These are phyloP conservation scores for Osmanthus fragrans DNA, from an alignment of 257 asterid genomes.

Conservation along the genomic window DNA sequence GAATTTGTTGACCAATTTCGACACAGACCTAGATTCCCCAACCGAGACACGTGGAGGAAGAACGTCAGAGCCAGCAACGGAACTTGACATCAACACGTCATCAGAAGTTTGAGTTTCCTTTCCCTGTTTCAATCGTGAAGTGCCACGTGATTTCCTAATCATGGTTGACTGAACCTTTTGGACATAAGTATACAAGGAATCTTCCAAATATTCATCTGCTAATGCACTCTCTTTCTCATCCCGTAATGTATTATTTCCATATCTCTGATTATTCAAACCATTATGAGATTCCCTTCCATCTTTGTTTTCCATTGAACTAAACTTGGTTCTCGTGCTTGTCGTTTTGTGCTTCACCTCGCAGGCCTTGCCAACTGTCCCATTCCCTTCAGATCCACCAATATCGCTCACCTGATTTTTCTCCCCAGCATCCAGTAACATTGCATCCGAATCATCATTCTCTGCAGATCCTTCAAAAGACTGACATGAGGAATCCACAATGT, in stretches of 20 bases:
- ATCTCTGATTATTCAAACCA: conserved; percentile 27
- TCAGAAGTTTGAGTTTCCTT: conserved; percentile 37
- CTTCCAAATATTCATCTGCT: conserved; percentile 54
- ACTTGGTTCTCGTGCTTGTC: conserved; percentile 46
- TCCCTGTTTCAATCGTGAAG: conserved; percentile 47
- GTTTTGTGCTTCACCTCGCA: conserved; percentile 32
- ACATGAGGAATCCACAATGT: conserved; percentile 31
- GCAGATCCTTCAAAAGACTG: conserved; percentile 36
- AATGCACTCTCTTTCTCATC: conserved; percentile 37
- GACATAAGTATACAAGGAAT: conserved; percentile 63
- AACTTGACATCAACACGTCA: conserved; percentile 33
- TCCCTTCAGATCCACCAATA: conserved; percentile 38
- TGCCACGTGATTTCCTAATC: conserved; percentile 41
- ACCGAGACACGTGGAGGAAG: conserved; percentile 9
- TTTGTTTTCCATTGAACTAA: conserved; percentile 29
- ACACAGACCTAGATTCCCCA: conserved; percentile 31
- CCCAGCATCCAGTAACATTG: conserved; percentile 26
- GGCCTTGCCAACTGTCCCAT: conserved; percentile 31
- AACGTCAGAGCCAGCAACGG: conserved; percentile 39
- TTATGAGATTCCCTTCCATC: conserved; percentile 26
- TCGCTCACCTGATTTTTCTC: conserved; percentile 32
- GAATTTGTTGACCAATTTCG: conserved; percentile 29
- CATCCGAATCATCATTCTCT: conserved; percentile 28
- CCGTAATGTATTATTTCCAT: conserved; percentile 24
- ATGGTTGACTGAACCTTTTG: conserved; percentile 64